phyloP scores from a whole-genome alignment of 192 early-diverging fungal genomes.

The Umbelopsis sp. region DNA sequence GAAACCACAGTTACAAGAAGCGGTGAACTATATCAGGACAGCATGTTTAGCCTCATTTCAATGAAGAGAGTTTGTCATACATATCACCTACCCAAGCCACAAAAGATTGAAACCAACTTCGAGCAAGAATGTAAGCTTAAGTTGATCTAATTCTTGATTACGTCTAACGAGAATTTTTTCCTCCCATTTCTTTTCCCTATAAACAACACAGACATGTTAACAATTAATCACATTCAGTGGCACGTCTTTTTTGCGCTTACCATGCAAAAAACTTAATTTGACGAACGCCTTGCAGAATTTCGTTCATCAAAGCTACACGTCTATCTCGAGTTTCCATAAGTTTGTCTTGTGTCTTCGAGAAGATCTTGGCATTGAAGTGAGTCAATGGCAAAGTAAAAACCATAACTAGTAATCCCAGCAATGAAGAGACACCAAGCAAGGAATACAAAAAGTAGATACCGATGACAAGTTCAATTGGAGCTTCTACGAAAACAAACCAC shows the following conservation, averaged over 20 bases:
- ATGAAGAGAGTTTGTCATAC: background rate
- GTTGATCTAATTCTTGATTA: slow-evolving; percentile 28
- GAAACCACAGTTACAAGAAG: slow-evolving; percentile 63
- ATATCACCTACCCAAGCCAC: slow-evolving; percentile 46
- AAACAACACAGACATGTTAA: too few species aligned
- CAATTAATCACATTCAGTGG: too few species aligned
- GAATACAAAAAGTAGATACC: slow-evolving; percentile 45
- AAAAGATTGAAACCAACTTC: slow-evolving; percentile 37
- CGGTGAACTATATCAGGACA: slow-evolving; percentile 39
- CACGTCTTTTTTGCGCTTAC: background rate
- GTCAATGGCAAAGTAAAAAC: slow-evolving; percentile 45
- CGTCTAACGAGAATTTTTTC: slow-evolving; percentile 31
- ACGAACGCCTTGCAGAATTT: slow-evolving; percentile 64
- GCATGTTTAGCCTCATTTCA: background rate
- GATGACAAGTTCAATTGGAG: slow-evolving; percentile 51
- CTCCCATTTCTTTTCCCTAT: slow-evolving; percentile 39
- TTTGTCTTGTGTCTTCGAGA: slow-evolving; percentile 56
- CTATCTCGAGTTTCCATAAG: slow-evolving; percentile 70
- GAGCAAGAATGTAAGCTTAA: slow-evolving; percentile 22
- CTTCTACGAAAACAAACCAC: slow-evolving; percentile 48
- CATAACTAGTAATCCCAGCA: slow-evolving; percentile 49
- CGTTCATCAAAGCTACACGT: slow-evolving; percentile 68
- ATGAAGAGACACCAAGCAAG: slow-evolving; percentile 40
- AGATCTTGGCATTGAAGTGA: slow-evolving; percentile 39
- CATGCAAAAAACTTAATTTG: slow-evolving; percentile 70